Conservation (phyloP, 495 filamentous ascomycete genomes). For the Cercophora sp. region DNA sequence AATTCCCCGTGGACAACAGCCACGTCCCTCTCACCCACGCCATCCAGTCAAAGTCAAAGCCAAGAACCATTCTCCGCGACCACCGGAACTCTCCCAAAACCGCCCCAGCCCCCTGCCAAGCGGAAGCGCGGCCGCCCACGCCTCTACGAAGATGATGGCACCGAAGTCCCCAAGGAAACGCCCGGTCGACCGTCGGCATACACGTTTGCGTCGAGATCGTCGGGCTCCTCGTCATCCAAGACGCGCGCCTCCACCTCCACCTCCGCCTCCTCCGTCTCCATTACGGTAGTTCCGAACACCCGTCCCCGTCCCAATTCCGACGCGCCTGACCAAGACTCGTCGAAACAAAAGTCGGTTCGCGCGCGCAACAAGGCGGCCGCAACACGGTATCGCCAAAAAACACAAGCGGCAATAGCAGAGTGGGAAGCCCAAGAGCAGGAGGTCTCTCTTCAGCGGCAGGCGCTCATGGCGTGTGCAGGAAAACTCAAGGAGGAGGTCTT, state of each 20-base stretch:
- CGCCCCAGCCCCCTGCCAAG: too few species aligned
- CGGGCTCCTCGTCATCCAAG: not conserved
- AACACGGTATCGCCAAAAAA: constrained; percentile 17
- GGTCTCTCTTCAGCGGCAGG: constrained; percentile 19
- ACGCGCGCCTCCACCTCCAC: not conserved
- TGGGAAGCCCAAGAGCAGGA: constrained; percentile 38
- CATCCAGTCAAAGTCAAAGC: not conserved
- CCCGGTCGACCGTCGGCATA: constrained; percentile 3
- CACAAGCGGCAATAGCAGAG: constrained; percentile 8
- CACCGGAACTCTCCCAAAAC: not conserved
- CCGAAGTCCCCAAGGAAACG: not conserved
- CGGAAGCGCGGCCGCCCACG: constrained; percentile 2
- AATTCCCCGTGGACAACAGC: too few species aligned
- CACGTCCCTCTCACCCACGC: too few species aligned
- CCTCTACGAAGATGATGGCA: not conserved
- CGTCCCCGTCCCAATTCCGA: not conserved
- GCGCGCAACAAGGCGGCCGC: constrained; percentile 15
- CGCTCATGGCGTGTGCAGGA: constrained; percentile 23
- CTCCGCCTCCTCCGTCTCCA: not conserved
- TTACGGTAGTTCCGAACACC: not conserved
- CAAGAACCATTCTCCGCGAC: not conserved
- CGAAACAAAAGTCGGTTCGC: not conserved
- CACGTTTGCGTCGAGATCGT: not conserved
- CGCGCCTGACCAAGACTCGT: not conserved
- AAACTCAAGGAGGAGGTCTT: constrained; percentile 45